Evolutionary conservation across 1,139 yeast species (phyloP), one percentile per base, ranked within the genome.

Genomic region (Taiozyma sp.): DNA sequence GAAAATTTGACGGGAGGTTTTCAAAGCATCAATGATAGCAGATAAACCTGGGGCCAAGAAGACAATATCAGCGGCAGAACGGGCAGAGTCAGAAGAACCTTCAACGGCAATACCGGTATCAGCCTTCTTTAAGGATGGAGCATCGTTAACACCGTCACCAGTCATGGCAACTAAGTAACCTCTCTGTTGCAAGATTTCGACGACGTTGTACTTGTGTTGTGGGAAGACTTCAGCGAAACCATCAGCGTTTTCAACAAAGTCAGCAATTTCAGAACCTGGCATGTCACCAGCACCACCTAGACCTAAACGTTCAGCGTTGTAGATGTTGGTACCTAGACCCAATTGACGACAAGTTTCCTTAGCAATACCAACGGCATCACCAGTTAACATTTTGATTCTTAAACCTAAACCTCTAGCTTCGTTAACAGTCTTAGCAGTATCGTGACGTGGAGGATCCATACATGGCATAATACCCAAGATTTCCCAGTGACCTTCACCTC

Each of bases 401-500:
- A 90, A 83, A 87, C 97, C 97, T 70, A 90, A 83, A 67, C 80
- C 75, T 81, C 89, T 87, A 69, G 97, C 97, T 80, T 90, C 97
- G 75, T 81, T 75, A 73, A 90, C 95, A 74, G 97, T 90, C 71
- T 85, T 87, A 72, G 96, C 97, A 82, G 97, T 90, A 74, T 90
- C 97, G 73, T 89, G 96, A 84, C 97, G 88, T 78, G 97, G 97
- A 70, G 97, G 97, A 76, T 90, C 97, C 93, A 90, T 89, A 83
- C 96, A 89, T 74, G 97, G 96, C 96, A 90, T 89, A 79, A 90
- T 92, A 79, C 97, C 97, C 70, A 90, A 81, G 68, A 90, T 87
- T 80, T 90, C 96, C 97, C 97, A 90, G 85, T 89, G 96, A 73
- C 96, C 96, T 75, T 90, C 96, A 78, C 96, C 96, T 86, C 96